phyloP scores from a whole-genome alignment of 1,284 basidiomycete genomes.

The Salmacisia buchloeana region DNA sequence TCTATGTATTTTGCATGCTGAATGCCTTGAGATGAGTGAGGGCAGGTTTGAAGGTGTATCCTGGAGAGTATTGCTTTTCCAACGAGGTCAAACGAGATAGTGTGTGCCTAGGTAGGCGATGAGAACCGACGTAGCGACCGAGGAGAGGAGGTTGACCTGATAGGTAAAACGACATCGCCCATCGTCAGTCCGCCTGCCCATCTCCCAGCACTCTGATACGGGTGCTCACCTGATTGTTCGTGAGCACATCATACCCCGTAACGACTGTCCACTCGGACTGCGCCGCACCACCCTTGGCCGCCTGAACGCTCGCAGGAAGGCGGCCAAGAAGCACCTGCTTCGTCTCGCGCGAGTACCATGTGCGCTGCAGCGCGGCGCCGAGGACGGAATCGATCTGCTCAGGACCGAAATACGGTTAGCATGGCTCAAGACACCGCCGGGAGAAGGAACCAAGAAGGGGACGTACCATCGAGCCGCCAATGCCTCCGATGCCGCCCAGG shows the following conservation, averaged over 20 bases:
- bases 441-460: constrained; percentile 1
- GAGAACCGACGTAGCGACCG: constrained; percentile 13
- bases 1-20: too few species aligned
- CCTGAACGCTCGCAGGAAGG: background rate
- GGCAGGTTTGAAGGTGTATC: too few species aligned
- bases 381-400: constrained; percentile 65
- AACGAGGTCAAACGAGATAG: constrained; percentile 11
- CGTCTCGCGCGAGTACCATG: constrained; percentile 64
- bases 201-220: background rate
- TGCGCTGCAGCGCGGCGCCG: constrained; percentile 79
- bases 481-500: constrained; percentile 36
- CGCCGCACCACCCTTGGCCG: constrained; percentile 35
- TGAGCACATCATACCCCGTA: constrained; percentile 67
- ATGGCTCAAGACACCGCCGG: background rate
- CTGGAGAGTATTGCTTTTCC: too few species aligned
- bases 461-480: constrained; percentile 32
- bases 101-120: constrained; percentile 19
- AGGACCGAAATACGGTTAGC: constrained; percentile 5
- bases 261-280: constrained; percentile 58
- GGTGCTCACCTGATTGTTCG: constrained; percentile 67
- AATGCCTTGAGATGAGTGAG: too few species aligned
- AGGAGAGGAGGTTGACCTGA: constrained; percentile 38
- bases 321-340: constrained; percentile 59
- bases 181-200: background rate
- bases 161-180: background rate